Evolutionary conservation across 2,329 filamentous ascomycete species (phyloP).

Genomic region (Diaporthe nobilis): DNA sequence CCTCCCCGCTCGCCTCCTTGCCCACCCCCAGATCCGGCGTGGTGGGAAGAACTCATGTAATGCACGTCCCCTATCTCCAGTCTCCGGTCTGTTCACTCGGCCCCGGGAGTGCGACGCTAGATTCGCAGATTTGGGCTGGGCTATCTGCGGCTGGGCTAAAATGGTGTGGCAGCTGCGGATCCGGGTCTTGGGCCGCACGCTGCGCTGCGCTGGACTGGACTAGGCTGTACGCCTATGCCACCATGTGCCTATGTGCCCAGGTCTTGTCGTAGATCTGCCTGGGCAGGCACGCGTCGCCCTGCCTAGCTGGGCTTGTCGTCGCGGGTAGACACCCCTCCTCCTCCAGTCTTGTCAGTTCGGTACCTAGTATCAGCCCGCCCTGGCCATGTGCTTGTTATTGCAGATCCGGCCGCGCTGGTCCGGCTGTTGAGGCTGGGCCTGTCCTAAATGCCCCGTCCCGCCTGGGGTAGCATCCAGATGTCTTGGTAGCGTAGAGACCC

Average conservation of each 20-base stretch:
- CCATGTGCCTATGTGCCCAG: neutral
- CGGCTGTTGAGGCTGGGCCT: neutral
- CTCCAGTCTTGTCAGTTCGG: neutral
- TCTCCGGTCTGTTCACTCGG: neutral
- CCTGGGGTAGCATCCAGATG: neutral
- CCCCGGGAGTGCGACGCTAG: conserved; percentile 18
- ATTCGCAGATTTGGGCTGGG: neutral
- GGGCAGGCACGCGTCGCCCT: conserved; percentile 1
- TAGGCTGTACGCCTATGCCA: neutral
- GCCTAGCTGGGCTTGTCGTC: conserved; percentile 4
- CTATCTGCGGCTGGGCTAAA: conserved; percentile 25
- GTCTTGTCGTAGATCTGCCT: no score
- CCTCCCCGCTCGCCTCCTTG: conserved; percentile 6
- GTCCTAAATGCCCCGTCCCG: neutral
- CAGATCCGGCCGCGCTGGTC: conserved; percentile 14
- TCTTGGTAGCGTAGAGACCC: conserved; percentile 1
- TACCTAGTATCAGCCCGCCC: neutral
- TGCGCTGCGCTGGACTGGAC: neutral
- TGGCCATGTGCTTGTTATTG: neutral
- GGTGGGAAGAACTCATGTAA: conserved; percentile 10
- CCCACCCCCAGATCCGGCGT: conserved; percentile 28
- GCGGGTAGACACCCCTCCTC: neutral
- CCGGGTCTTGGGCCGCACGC: conserved; percentile 17
- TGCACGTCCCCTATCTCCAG: neutral
- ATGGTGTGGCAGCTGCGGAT: conserved; percentile 34